Base-by-base conservation (phyloP, 768 basidiomycete species). In the Leucocoprinus leucothites region DNA sequence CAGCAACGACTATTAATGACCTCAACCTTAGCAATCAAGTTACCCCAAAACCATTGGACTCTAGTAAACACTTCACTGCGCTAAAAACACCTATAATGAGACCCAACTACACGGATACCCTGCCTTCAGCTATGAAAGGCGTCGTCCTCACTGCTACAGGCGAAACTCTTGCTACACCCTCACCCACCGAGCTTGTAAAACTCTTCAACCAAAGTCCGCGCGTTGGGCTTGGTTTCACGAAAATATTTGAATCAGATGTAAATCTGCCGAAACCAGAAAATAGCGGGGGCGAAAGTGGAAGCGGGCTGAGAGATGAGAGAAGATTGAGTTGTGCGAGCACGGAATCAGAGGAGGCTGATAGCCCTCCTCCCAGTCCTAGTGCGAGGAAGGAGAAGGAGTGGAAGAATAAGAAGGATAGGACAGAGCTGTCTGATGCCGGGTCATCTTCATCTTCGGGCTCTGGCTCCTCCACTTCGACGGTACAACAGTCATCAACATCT, bases 91-190 rank as follows among this genome's bases (percentile, higher is more conserved):
- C 87, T 0, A 68, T 79, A 13, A 73, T 67, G 25, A 77, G 80
- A 26, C 58, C 70, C 5, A 61, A 66, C 9, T 65, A 64, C 50
- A 58, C 65, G 25, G 74, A 74, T 9, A 66, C 60, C 21, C 65
- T 73, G 28, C 74, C 74, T 1, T 82, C 81, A 3, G 85, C 85
- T 1, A 87, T 87, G 85, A 86, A 86, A 64, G 85, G 91, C 2
- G 87, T 94, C 36, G 77, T 94, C 26, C 74, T 92, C 35, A 91
- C 91, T 0, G 74, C 85, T 7, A 91, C 91, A 0, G 91, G 91
- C 7, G 84, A 91, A 64, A 73, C 78, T 1, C 73, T 93, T 6
- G 75, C 81, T 2, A 94, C 91, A 11, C 91, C 91, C 1, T 75
- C 80, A 1, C 87, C 86, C 0, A 72, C 76, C 0, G 86, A 87